Percentiles rank a stretch among this genome's conserved stretches.
Evolutionary conservation across 805 yeast genomes (phyloP).

Genomic region (Wickerhamomyces kurtzmanii): DNA sequence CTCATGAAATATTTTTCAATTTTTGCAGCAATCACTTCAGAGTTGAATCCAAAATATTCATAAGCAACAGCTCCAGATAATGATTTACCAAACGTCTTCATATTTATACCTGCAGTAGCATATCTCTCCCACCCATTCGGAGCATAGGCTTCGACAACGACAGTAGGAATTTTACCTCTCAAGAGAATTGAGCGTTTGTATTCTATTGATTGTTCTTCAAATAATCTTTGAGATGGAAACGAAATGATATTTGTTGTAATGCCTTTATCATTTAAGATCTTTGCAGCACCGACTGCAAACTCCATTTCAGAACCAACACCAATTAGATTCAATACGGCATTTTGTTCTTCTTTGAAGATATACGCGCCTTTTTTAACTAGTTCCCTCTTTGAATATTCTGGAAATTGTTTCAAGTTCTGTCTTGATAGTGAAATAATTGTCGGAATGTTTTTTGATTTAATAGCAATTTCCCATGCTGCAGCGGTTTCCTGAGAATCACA

Average conservation of each 20-base stretch:
- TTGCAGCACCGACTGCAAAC: slow-evolving; percentile 19
- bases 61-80: slow-evolving; percentile 23
- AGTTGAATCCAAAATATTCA: slow-evolving; percentile 20
- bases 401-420: slow-evolving; percentile 18
- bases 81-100: slow-evolving; percentile 24
- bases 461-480: slow-evolving; percentile 30
- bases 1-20: slow-evolving; percentile 16
- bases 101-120: slow-evolving; percentile 23
- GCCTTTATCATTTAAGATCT: slow-evolving; percentile 15
- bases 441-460: slow-evolving; percentile 11
- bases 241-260: slow-evolving; percentile 17
- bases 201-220: slow-evolving; percentile 18
- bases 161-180: slow-evolving; percentile 17
- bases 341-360: slow-evolving; percentile 11
- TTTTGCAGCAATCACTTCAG: slow-evolving; percentile 16
- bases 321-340: slow-evolving; percentile 16
- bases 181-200: slow-evolving; percentile 17
- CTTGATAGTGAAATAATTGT: slow-evolving; percentile 19
- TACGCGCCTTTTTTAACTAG: slow-evolving; percentile 19
- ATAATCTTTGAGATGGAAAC: slow-evolving; percentile 22
- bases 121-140: slow-evolving; percentile 26
- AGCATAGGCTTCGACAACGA: slow-evolving; percentile 25
- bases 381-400: slow-evolving; percentile 12
- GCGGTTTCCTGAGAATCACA: slow-evolving; percentile 44
- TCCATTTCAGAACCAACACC: slow-evolving; percentile 20